Evolutionary conservation across 805 yeast genomes (phyloP), one percentile per base, ranked within the genome.

Genomic region (Cyberlindnera petersonii): DNA sequence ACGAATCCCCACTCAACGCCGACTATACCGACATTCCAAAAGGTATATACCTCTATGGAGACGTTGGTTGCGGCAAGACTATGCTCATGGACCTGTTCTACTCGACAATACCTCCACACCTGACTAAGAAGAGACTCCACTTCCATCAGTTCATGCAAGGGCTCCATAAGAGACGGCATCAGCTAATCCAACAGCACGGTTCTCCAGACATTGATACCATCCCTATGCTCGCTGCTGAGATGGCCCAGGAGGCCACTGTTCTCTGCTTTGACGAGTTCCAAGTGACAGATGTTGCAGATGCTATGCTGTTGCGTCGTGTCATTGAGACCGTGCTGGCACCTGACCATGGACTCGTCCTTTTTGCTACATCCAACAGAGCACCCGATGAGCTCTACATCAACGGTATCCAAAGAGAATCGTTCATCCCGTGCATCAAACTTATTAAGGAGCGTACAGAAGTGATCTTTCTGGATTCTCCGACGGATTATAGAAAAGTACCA

Each of bases 221-320:
- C 35, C 96, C 96, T 3, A 60, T 77, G 24, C 64, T 88, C 24
- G 96, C 97, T 0, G 79, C 81, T 44, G 95, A 86, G 53, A 76
- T 93, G 40, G 85, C 97, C 1, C 73, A 74, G 46, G 68, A 72
- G 35, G 72, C 93, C 4, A 82, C 91, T 1, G 78, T 93, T 1
- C 61, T 93, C 43, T 93, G 98, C 61, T 86, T 93, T 59, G 98
- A 93, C 64, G 98, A 93, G 64, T 91, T 93, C 58, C 98, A 93
- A 63, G 98, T 93, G 30, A 87, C 96, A 1, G 98, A 93, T 60
- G 97, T 93, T 22, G 98, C 98, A 0, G 98, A 93, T 62, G 98
- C 98, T 2, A 93, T 93, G 98, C 70, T 93, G 24, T 69, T 93
- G 30, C 75, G 98, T 47, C 70, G 96, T 35, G 65, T 89, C 27